Percentiles rank a stretch among this genome's conserved stretches.
phyloP scores from a whole-genome alignment of 2,329 filamentous ascomycete species.

The Xylaria arbuscula region DNA sequence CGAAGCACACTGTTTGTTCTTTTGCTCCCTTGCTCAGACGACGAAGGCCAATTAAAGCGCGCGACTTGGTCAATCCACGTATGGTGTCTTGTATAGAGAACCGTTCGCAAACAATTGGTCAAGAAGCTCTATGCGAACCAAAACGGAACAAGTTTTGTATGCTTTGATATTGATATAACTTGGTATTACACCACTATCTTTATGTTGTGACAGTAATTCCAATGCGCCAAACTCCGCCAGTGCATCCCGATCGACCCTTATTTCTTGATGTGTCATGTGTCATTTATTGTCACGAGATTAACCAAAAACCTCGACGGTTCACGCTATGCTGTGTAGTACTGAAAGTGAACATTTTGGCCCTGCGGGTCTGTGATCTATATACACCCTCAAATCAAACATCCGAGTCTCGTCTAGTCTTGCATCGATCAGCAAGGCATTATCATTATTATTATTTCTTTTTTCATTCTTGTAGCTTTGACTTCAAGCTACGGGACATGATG shows the following conservation, averaged over 20 bases:
- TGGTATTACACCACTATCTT: not conserved
- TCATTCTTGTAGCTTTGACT: not conserved
- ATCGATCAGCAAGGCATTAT: not conserved
- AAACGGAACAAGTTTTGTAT: not conserved
- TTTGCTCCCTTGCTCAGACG: not conserved
- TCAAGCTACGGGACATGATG: not conserved
- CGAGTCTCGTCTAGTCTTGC: constrained; percentile 6
- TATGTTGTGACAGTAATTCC: constrained; percentile 1
- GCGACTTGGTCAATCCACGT: not conserved
- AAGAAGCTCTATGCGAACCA: not conserved
- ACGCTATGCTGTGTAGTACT: not conserved
- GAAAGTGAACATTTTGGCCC: not conserved
- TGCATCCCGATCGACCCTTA: not conserved
- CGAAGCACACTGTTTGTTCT: not conserved
- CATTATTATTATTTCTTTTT: not conserved
- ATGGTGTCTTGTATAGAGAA: not conserved
- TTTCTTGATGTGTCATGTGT: constrained; percentile 4
- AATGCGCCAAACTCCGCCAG: constrained; percentile 22
- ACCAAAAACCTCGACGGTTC: not conserved
- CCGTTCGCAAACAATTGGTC: not conserved
- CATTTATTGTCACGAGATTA: not conserved
- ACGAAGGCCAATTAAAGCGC: not conserved
- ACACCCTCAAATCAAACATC: not conserved
- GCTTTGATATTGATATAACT: not conserved
- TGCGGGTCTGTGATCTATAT: constrained; percentile 12